Evolutionary conservation across 306 rosid genomes (phyloP).

Genomic region (Glycine tomentella): DNA sequence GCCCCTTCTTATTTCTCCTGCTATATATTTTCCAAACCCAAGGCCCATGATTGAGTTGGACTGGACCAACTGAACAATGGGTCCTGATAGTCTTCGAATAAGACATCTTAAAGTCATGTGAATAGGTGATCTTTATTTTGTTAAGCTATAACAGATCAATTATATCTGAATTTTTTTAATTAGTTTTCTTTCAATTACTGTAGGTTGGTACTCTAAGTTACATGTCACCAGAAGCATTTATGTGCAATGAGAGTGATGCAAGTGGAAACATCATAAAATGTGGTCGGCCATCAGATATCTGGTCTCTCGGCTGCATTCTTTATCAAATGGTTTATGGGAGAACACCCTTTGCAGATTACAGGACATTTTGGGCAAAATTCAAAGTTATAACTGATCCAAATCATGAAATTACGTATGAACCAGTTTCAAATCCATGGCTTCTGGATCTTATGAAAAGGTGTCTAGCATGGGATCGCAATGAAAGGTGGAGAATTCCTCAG

Average conservation of each 20-base stretch:
- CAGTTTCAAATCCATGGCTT: constrained; percentile 87
- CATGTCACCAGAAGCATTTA: constrained; percentile 98
- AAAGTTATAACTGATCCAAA: constrained; percentile 91
- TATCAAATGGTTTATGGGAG: constrained; percentile 98
- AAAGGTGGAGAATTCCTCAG: constrained; percentile 95
- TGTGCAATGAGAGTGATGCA: constrained; percentile 94
- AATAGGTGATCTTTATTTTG: neutral
- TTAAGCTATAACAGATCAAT: neutral
- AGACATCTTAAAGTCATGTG: neutral
- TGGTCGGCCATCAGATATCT: constrained; percentile 94
- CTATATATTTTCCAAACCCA: neutral
- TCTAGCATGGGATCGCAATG: constrained; percentile 91
- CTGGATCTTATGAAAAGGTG: constrained; percentile 93
- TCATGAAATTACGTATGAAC: constrained; percentile 73
- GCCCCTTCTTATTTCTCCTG: neutral
- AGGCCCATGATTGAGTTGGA: neutral
- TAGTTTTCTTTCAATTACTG: constrained; percentile 30
- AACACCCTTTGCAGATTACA: constrained; percentile 89
- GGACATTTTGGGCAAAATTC: constrained; percentile 95
- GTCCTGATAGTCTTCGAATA: neutral
- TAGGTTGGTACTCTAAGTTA: constrained; percentile 96
- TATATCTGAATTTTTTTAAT: constrained; percentile 22
- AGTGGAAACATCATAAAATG: constrained; percentile 88
- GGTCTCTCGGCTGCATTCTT: constrained; percentile 98
- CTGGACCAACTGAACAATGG: constrained; percentile 1